Evolutionary conservation across 495 filamentous ascomycete species (phyloP), one percentile per base, ranked within the genome.

Genomic region (Glonium stellatum): DNA sequence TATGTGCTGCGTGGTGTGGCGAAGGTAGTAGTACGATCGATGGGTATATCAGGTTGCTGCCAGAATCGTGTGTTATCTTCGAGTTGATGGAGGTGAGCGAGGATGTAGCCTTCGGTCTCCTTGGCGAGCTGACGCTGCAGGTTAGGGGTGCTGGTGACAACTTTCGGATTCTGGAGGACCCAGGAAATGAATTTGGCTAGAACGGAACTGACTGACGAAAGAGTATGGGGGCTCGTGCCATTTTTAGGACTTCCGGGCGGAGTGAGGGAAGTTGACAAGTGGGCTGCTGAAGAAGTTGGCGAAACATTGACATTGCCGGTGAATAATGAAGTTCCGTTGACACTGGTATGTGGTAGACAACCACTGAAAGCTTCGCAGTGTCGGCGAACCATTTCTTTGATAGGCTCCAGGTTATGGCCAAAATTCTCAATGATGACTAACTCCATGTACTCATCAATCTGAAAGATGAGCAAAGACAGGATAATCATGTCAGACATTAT

Each of bases 401-500:
- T 31, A 3, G 27, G 27, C 3, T 31, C 27, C 3, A 64, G 56
- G 25, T 41, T 60, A 12, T 54, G 46, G 37, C 37, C 25, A 27
- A 53, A 64, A n/a, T 60, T 57, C 3, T 64, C 62, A 53, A 52
- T 60, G 27, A 60, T 58, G 3, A 57, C 52, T 15, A 53, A 57
- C 34, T 60, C 62, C 62, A 64, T 64, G 21, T 64, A 64, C 18
- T 56, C 61, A 51, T 64, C 61, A 6, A 64, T 36, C 23, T 64
- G 61, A 35, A 64, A 64, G 15, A 52, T 59, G 56, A 64, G 56
- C 61, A 64, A 59, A 37, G 61, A 64, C 2, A 64, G 51, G 1
- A 64, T 18, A 51, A 64, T 64, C 61, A 64, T 64, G n/a, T 64
- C 39, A 42, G 56, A 64, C 12, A 64, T 51, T 11, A 55, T 64